Evolutionary conservation across 2,329 filamentous ascomycete species (phyloP), one percentile per base, ranked within the genome.

Genomic region (Sarocladiaceae sp.): DNA sequence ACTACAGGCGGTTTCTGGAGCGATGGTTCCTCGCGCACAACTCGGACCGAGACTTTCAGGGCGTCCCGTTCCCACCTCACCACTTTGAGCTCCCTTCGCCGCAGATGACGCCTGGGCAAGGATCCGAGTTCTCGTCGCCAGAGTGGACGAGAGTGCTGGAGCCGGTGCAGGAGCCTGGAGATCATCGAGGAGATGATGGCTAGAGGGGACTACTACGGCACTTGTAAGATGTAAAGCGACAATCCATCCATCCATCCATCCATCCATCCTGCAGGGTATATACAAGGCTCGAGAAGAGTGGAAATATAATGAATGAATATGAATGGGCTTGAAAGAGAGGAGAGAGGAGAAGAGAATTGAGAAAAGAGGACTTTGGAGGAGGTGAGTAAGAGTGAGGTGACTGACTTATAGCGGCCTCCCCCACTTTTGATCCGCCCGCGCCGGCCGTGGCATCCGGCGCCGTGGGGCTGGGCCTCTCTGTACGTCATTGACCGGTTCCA

Each of bases 61-160:
- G 66, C 6, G 63, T 71, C 20, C 61, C 69, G 1, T 71, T 72
- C 44, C 69, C 70, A 3, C 60, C 61, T 5, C 65, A 68, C 51
- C 67, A 64, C 39, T 63, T 70, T 45, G 70, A 74, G 54, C 54
- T 74, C 9, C 67, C 69, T 4, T 71, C 70, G 31, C 69, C 69
- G 12, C 64, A 72, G 44, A 65, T 73, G n/a, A 55, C 57, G 23
- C 58, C 67, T 34, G 56, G 55, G 7, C 52, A 55, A 47, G 56
- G 51, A 45, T 48, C 53, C 47, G 51, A 53, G 45, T 45, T 57
- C 41, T 50, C 54, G 27, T 49, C 49, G 45, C 50, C 56, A 34
- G 48, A 52, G 19, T 57, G 54, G 55, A 41, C 37, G 4, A 21
- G 37, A 29, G 37, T 50, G 4, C 54, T 66, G 11, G 54, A 59